Conservation (phyloP, 768 basidiomycete species). For the Xanthoconium stramineum region DNA sequence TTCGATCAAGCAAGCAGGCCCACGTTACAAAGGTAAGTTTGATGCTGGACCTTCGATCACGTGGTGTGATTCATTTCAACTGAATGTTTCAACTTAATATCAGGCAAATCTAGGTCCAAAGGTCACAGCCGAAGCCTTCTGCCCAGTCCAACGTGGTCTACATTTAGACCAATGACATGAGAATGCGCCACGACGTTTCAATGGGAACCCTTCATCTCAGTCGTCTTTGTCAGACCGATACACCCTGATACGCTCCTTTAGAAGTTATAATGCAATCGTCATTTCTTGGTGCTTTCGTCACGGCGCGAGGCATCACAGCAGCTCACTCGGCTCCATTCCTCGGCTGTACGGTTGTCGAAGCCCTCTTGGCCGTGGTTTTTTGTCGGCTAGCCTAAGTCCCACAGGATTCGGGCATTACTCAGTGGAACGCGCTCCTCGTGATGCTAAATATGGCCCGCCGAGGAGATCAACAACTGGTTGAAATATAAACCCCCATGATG, state of each 20-base stretch:
- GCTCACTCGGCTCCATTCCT: constrained; percentile 11
- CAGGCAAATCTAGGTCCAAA: constrained; percentile 10
- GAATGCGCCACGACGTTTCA: constrained; percentile 21
- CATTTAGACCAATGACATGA: constrained; percentile 18
- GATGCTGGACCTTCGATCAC: constrained; percentile 15
- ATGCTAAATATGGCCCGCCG: constrained; percentile 24
- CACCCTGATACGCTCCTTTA: constrained; percentile 5
- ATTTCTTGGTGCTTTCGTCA: constrained; percentile 8
- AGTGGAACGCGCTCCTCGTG: constrained; percentile 13
- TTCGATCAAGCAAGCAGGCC: constrained; percentile 3
- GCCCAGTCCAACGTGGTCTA: constrained; percentile 15
- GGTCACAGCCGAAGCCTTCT: constrained; percentile 16
- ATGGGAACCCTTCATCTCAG: constrained; percentile 14
- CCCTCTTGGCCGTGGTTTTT: constrained; percentile 20
- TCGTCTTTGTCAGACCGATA: constrained; percentile 3
- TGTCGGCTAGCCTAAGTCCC: constrained; percentile 22
- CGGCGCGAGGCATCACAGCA: constrained; percentile 14
- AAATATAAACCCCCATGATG: constrained; percentile 23
- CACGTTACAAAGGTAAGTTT: constrained; percentile 21
- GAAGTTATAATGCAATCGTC: constrained; percentile 10
- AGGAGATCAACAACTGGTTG: constrained; percentile 15
- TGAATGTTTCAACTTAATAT: background rate
- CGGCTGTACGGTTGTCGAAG: constrained; percentile 17
- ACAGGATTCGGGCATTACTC: constrained; percentile 14
- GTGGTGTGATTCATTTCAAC: constrained; percentile 9